Conservation (phyloP, 139 green algal species). For the Micromonas commoda region DNA sequence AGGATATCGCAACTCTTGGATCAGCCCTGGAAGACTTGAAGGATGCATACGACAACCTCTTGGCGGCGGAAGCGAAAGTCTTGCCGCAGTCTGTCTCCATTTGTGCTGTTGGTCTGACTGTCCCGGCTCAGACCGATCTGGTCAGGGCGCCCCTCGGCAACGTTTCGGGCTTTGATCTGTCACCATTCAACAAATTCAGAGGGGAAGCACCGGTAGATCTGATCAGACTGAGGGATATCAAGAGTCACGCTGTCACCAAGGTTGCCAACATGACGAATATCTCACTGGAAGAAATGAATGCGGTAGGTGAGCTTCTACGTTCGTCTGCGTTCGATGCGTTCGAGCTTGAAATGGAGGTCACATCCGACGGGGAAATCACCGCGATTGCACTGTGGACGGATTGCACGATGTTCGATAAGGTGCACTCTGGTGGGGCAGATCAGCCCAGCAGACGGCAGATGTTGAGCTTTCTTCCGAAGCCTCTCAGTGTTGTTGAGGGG, state of each 20-base stretch:
- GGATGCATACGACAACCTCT: neutral
- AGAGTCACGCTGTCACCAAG: neutral
- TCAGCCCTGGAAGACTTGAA: neutral
- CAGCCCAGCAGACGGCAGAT: neutral
- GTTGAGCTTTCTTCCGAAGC: neutral
- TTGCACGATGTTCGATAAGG: neutral
- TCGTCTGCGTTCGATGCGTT: too few species aligned
- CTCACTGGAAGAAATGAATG: neutral
- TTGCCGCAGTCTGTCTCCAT: neutral
- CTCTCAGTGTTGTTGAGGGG: neutral
- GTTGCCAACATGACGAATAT: neutral
- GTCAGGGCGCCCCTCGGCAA: neutral
- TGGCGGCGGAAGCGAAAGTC: neutral
- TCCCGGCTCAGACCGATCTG: neutral
- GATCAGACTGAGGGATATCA: neutral
- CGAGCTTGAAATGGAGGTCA: neutral
- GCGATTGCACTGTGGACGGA: slow-evolving; percentile 1
- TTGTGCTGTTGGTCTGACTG: neutral
- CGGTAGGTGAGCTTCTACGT: neutral
- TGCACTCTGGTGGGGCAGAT: neutral
- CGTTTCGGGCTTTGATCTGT: neutral
- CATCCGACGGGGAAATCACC: neutral
- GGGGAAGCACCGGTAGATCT: neutral
- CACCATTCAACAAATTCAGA: neutral
- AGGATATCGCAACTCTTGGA: neutral